Evolutionary conservation across 1,284 basidiomycete genomes (phyloP), one percentile per base, ranked within the genome.

Genomic region (Sanguinoderma infundibulare): DNA sequence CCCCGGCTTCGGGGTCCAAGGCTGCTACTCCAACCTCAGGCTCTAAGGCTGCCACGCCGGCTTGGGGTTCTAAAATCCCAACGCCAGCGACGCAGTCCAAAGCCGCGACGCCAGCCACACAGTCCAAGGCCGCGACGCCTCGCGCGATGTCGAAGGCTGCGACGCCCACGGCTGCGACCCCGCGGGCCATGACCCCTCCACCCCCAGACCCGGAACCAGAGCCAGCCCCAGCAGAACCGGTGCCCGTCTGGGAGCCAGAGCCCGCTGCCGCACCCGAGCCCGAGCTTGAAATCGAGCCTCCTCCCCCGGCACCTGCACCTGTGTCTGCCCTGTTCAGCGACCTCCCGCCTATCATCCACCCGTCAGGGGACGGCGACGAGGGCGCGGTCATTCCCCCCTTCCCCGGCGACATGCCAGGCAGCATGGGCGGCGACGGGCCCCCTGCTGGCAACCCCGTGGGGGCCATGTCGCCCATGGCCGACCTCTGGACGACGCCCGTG

Each of bases 61-160:
- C 58, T 39, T 51, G 53, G 47, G 57, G 57, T 22, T 70, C 69
- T 7, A 69, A 67, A 38, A 62, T 59, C 22, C 59, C 62, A 8
- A 70, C 69, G 10, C 70, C 70, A 0, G 63, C 52, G 12, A 57
- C 57, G 17, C 50, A 62, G 17, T 72, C 70, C 17, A 70, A 67
- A 56, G 66, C 58, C 2, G 55, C 70, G 14, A 70, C 67, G 4
- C 66, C 69, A 1, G 61, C 46, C 17, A 58, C 57, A 8, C 44
- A 60, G 24, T 72, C 70, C n/a, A 70, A 67, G 57, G 67, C 57
- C 3, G 56, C 70, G 5, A 70, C 68, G 14, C 67, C 70, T 10
- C 65, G 63, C 57, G 61, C 64, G 36, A 61, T 61, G 30, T 70
- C 69, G 10, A 71, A 67, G 51, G 69, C 61, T 10, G 63, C 62